Evolutionary conservation across 352 stramenopile genomes (phyloP).

Genomic region (Bremia lactucae): DNA sequence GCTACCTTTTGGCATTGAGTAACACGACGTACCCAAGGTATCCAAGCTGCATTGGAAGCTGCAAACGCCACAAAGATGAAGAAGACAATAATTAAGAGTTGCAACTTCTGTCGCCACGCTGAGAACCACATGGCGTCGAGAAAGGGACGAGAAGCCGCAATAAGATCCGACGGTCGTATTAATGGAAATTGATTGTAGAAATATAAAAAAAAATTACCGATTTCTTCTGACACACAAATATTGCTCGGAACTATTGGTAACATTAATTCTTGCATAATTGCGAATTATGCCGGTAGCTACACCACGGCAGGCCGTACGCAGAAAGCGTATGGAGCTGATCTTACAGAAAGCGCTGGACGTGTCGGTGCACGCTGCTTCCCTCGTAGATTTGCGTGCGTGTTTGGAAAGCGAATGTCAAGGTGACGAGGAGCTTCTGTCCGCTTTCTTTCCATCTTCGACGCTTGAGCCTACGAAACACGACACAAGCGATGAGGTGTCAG

Average conservation of each 20-base stretch:
- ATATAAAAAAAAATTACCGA: no score
- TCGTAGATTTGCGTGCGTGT: slow-evolving; percentile 34
- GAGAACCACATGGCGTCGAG: slow-evolving; percentile 54
- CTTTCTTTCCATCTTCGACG: slow-evolving; percentile 28
- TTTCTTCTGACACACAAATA: no score
- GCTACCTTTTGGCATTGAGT: not conserved
- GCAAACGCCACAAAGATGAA: slow-evolving; percentile 77
- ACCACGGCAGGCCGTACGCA: slow-evolving; percentile 20
- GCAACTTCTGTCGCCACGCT: slow-evolving; percentile 63
- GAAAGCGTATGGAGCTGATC: slow-evolving; percentile 49
- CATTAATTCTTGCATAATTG: no score
- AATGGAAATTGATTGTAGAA: no score
- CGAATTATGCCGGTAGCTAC: slow-evolving; percentile 5
- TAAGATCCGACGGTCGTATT: slow-evolving; percentile 8
- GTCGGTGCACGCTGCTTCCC: slow-evolving; percentile 35
- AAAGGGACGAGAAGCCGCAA: slow-evolving; percentile 1
- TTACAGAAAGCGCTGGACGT: slow-evolving; percentile 59
- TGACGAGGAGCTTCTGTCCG: slow-evolving; percentile 37
- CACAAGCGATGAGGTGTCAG: slow-evolving; percentile 34
- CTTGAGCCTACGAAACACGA: slow-evolving; percentile 16
- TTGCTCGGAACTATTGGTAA: slow-evolving; percentile 16
- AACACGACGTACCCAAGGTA: slow-evolving; percentile 56
- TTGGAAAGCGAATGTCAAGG: slow-evolving; percentile 41
- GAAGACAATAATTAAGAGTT: slow-evolving; percentile 74
- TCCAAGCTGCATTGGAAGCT: slow-evolving; percentile 62